Base-by-base conservation (phyloP, 805 yeast genomes). In the Zygosaccharomyces siamensis region DNA sequence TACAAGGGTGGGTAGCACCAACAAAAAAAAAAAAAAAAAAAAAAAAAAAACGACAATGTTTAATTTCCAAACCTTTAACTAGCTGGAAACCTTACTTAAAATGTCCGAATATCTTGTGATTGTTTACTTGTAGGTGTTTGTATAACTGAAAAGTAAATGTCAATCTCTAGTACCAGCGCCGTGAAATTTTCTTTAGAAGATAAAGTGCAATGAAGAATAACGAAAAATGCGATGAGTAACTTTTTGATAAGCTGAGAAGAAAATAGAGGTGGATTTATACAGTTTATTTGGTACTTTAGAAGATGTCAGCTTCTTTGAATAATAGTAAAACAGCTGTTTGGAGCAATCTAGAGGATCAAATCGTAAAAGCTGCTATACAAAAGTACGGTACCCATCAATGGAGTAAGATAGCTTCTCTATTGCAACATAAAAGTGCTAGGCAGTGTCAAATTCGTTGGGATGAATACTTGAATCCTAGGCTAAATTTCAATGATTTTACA, bases 311-410 rank as follows among this genome's bases (percentile, higher is more conserved):
- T 70, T 75, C 73, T 57, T 86, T 92, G 1, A 72, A 83, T 0
- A 86, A 86, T 61, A 86, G 86, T 41, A 86, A 84, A 62, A 96
- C 95, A 26, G 97, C 95, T 40, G 83, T 79, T 4, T 90, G 98
- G 98, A 82, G 95, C 5, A 84, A 87, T 60, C 67, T 76, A 8
- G 85, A 80, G 57, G 99, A 93, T 66, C 92, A 89, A 66, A 84
- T 93, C 39, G 72, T 92, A 38, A 83, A 84, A 54, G 96, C 97
- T 0, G 97, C 97, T 1, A 86, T 93, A 2, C 78, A 93, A 35
- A 93, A 92, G 62, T 92, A 92, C 66, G 99, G 99, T 0, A 72
- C 89, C 16, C 89, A 87, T 57, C 97, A 93, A 60, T 92, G 99
- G 99, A 77, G 93, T 11, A 78, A 97, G 44, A 92, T 92, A 4